These are phyloP conservation scores for Pseudogymnoascus sp. DNA, from an alignment of 2,329 filamentous ascomycete genomes.

Conservation along the genomic window DNA sequence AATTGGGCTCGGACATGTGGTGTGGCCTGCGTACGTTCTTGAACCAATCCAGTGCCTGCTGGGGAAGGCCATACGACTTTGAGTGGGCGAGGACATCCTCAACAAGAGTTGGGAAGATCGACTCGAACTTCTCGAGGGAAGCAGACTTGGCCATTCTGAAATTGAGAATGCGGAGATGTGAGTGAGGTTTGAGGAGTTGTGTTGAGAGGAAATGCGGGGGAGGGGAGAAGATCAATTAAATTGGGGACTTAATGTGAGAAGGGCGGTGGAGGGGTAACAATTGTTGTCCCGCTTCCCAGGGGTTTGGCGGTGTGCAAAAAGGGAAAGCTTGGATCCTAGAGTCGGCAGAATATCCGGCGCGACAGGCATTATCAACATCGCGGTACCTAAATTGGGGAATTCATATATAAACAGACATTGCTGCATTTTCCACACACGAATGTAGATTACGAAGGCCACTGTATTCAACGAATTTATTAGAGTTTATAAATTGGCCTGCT, in stretches of 20 bases:
- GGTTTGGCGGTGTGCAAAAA: not conserved
- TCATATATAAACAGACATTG: not conserved
- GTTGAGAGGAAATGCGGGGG: slow-evolving; percentile 6
- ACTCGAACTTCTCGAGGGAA: slow-evolving; percentile 79
- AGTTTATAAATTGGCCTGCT: not conserved
- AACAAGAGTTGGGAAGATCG: slow-evolving; percentile 78
- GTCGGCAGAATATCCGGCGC: slow-evolving; percentile 4
- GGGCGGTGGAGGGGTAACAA: slow-evolving; percentile 4
- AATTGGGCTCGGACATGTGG: not conserved
- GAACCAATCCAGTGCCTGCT: slow-evolving; percentile 78
- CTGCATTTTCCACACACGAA: not conserved
- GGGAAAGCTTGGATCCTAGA: not conserved
- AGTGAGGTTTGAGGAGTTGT: slow-evolving; percentile 11
- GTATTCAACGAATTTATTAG: not conserved
- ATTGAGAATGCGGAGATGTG: not conserved
- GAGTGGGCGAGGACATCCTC: slow-evolving; percentile 73
- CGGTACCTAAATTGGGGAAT: not conserved
- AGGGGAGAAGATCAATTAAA: slow-evolving; percentile 1
- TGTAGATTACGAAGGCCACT: not conserved
- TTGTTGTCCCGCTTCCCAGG: not conserved
- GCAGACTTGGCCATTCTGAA: slow-evolving; percentile 57
- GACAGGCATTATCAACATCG: slow-evolving; percentile 6
- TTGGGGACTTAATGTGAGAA: not conserved
- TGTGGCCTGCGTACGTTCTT: slow-evolving; percentile 52
- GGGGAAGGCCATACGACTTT: slow-evolving; percentile 72